Base-by-base conservation (phyloP, 78 protist genomes). In the Dictyostelium capitatum region DNA sequence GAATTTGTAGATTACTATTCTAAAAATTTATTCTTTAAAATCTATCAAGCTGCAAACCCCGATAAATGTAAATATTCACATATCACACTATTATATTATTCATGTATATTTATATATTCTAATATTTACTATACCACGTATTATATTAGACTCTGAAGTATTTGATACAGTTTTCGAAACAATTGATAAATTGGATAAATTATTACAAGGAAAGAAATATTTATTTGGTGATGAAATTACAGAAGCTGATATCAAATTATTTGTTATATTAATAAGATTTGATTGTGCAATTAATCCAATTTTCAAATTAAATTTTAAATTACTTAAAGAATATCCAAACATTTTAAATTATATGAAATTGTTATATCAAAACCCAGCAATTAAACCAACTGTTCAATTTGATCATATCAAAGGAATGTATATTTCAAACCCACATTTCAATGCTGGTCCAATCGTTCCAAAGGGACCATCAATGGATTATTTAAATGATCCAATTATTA, bases 191-290 rank as follows among this genome's bases (percentile, higher is more conserved):
- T 41, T 89, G 2, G 96, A 81, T 3, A 84, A 77, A 56, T 92
- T 97, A 11, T 1, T 65, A 12, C n/a, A 28, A 67, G 92, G 80
- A 30, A 79, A 53, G 48, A 62, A 97, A 37, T 97, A 80, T 67
- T 79, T 97, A 6, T 1, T 74, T 8, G 97, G 98, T 37, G 85
- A 89, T 65, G 25, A 5, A 25, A 53, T 98, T 20, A 97, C 99
- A 7, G 97, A 95, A 69, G 97, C 97, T 7, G 99, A 98, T 85
- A 47, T 98, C 4, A 96, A 98, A 48, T 57, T 96, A 41, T 98
- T 79, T 51, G 79, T 77, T 28, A 95, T 98, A 11, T 92, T 98
- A 65, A 74, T 97, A 51, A 90, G 99, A 54, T 98, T 97, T 43
- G 99, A 98, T 77, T 43, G 30, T 41, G 98, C 90, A 15, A 96